These are phyloP conservation scores for Paraglomus brasilianum DNA, from an alignment of 192 early-diverging fungal genomes.

Conservation along the genomic window DNA sequence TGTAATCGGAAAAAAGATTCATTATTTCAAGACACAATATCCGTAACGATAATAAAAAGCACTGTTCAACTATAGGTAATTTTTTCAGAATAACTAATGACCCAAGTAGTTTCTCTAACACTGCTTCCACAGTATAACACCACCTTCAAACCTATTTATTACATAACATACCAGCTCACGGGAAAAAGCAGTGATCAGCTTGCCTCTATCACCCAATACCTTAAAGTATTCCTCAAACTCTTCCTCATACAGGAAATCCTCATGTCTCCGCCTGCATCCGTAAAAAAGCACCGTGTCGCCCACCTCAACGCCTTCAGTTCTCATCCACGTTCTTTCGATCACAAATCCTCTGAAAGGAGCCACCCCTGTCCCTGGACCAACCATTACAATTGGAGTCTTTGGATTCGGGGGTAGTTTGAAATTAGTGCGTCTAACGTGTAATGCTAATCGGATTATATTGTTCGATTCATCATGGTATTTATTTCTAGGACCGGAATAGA, in stretches of 20 bases:
- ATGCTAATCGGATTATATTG: constrained; percentile 59
- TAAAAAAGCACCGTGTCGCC: constrained; percentile 91
- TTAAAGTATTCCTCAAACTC: constrained; percentile 77
- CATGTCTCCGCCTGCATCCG: constrained; percentile 82
- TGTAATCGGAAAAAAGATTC: not conserved
- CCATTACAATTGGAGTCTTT: constrained; percentile 86
- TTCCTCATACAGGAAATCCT: constrained; percentile 88
- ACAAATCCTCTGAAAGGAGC: constrained; percentile 98
- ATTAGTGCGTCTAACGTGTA: constrained; percentile 85
- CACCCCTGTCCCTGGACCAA: constrained; percentile 98
- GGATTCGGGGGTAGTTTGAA: constrained; percentile 90
- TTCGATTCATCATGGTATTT: constrained; percentile 31
- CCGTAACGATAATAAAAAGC: too few species aligned
- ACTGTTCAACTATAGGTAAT: too few species aligned
- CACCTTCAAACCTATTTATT: too few species aligned
- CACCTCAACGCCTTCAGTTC: constrained; percentile 59
- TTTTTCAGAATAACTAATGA: too few species aligned
- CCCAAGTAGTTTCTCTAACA: too few species aligned
- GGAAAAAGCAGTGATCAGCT: constrained; percentile 89
- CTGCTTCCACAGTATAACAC: too few species aligned
- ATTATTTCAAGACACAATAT: too few species aligned
- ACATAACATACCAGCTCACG: constrained; percentile 60
- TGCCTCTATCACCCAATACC: constrained; percentile 50
- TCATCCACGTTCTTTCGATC: constrained; percentile 77
- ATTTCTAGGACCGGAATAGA: constrained; percentile 47